These are phyloP conservation scores for Favolaschia claudopus DNA, from an alignment of 768 basidiomycete genomes.

Conservation along the genomic window DNA sequence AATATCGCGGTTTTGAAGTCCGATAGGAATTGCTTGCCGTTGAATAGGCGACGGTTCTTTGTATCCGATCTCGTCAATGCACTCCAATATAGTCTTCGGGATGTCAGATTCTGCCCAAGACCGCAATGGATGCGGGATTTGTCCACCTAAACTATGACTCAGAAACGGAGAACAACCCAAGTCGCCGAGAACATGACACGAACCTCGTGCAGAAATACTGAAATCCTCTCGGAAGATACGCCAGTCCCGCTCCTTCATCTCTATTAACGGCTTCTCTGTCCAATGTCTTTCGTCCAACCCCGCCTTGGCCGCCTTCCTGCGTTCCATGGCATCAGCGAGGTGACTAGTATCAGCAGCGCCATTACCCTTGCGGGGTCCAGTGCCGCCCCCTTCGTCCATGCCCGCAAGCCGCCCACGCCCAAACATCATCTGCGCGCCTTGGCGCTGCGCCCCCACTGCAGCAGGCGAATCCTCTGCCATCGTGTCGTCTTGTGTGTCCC, in stretches of 20 bases:
- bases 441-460: slow-evolving; percentile 72
- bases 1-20: slow-evolving; percentile 93
- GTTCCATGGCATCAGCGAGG: slow-evolving; percentile 83
- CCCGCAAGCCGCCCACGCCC: slow-evolving; percentile 85
- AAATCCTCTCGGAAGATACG: slow-evolving; percentile 99
- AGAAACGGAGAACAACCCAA: not conserved
- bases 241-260: slow-evolving; percentile 99
- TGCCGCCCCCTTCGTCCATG: slow-evolving; percentile 80
- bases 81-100: slow-evolving; percentile 76
- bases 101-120: slow-evolving; percentile 92
- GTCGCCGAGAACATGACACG: slow-evolving; percentile 26
- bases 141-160: slow-evolving; percentile 66
- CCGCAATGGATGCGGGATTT: slow-evolving; percentile 92
- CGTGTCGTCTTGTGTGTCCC: slow-evolving; percentile 97
- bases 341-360: slow-evolving; percentile 48
- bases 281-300: slow-evolving; percentile 96
- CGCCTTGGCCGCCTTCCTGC: slow-evolving; percentile 79
- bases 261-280: slow-evolving; percentile 90
- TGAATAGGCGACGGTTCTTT: slow-evolving; percentile 98
- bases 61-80: slow-evolving; percentile 93
- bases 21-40: slow-evolving; percentile 98
- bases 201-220: slow-evolving; percentile 91
- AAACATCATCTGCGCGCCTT: slow-evolving; percentile 90
- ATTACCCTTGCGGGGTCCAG: slow-evolving; percentile 45
- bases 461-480: slow-evolving; percentile 79